Evolutionary conservation across 1,284 basidiomycete genomes (phyloP).

Genomic region (Heterobasidion annosum): DNA sequence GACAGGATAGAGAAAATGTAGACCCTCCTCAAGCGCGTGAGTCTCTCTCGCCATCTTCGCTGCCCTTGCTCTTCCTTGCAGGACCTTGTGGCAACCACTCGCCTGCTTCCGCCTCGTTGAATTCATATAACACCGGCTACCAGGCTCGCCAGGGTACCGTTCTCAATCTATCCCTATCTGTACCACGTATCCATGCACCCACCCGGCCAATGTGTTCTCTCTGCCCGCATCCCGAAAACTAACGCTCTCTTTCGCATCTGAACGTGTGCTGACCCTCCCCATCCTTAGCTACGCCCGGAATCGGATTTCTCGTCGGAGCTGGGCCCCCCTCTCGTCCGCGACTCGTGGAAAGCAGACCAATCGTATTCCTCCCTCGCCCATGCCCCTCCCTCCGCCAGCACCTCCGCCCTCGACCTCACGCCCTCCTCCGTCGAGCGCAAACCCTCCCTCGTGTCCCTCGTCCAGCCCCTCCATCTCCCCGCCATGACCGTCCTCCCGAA

Average conservation of each 20-base stretch:
- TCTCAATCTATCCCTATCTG: too few relatives aligned
- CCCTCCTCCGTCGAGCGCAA: not conserved
- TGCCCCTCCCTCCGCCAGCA: constrained; percentile 11
- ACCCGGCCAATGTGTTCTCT: too few relatives aligned
- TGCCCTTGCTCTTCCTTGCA: too few relatives aligned
- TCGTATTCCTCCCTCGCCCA: constrained; percentile 1
- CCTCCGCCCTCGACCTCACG: not conserved
- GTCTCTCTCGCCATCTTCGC: constrained; percentile 15
- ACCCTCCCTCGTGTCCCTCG: not conserved
- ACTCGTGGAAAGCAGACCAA: constrained; percentile 55
- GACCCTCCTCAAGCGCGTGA: constrained; percentile 54
- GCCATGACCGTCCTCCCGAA: not conserved
- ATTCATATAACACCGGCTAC: too few relatives aligned
- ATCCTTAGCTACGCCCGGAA: constrained; percentile 56
- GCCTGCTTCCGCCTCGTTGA: too few relatives aligned
- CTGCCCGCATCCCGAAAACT: not conserved
- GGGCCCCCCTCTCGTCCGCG: constrained; percentile 60
- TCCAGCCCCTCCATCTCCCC: not conserved
- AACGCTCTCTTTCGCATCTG: constrained; percentile 2
- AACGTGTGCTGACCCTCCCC: not conserved
- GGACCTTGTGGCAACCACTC: too few relatives aligned
- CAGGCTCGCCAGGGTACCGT: too few relatives aligned
- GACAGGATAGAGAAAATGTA: constrained; percentile 70
- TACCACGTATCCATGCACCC: too few relatives aligned
- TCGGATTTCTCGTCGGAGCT: constrained; percentile 58